A percentile compares a stretch with the other conserved stretches of the same genome.
phyloP scores from a whole-genome alignment of 768 basidiomycete species.

The Podaxis pistillaris region DNA sequence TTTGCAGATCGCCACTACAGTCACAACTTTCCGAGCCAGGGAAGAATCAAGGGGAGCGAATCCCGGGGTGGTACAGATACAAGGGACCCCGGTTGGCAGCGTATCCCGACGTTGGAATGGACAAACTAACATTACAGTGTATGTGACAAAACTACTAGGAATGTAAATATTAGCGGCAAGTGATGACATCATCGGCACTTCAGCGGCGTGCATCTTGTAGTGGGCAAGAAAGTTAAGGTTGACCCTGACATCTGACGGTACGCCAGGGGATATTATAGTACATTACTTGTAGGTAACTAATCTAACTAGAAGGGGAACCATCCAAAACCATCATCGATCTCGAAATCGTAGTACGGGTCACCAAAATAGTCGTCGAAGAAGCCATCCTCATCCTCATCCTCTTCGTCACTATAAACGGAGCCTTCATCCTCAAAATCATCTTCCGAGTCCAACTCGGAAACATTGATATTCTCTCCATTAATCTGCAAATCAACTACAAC shows the following conservation, averaged over 20 bases:
- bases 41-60: too few relatives aligned
- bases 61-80: too few relatives aligned
- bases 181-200: too few relatives aligned
- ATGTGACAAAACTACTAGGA: too few relatives aligned
- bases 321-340: slow-evolving; percentile 5
- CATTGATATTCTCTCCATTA: neutral
- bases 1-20: too few relatives aligned
- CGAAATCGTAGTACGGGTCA: neutral
- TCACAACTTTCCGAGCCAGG: too few relatives aligned
- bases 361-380: neutral
- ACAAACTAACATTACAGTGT: too few relatives aligned
- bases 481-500: slow-evolving; percentile 8
- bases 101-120: too few relatives aligned
- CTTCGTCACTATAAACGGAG: neutral
- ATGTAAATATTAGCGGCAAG: too few relatives aligned
- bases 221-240: too few relatives aligned
- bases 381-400: slow-evolving; percentile 1
- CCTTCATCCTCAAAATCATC: neutral
- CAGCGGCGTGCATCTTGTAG: too few relatives aligned
- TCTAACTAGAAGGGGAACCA: neutral
- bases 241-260: neutral
- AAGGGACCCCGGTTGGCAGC: too few relatives aligned
- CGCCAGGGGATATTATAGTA: neutral
- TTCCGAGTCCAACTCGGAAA: neutral
- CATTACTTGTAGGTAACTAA: neutral